A percentile compares a stretch with the other conserved stretches of the same genome.
Conservation (phyloP, 768 basidiomycete species). For the Zangia roseola region DNA sequence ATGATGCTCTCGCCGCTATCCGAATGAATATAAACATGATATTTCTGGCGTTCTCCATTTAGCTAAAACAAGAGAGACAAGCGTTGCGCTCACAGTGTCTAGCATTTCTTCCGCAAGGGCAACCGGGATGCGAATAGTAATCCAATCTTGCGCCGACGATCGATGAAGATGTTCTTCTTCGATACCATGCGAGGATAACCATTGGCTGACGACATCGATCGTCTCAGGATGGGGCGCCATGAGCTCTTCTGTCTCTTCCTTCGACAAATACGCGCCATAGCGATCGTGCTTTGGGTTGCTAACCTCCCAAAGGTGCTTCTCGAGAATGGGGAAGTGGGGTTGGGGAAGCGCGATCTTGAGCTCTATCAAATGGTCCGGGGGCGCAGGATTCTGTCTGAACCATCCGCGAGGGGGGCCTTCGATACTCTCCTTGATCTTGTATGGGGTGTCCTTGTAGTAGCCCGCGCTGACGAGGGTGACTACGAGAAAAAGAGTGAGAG, state of each 20-base stretch:
- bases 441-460: slow-evolving; percentile 8
- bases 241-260: slow-evolving; percentile 61
- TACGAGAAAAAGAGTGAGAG: slow-evolving; percentile 12
- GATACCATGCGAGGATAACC: slow-evolving; percentile 60
- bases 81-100: slow-evolving; percentile 53
- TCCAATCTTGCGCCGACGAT: slow-evolving; percentile 71
- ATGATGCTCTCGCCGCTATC: slow-evolving; percentile 53
- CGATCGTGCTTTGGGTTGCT: slow-evolving; percentile 54
- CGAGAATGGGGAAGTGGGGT: slow-evolving; percentile 47
- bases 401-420: slow-evolving; percentile 46
- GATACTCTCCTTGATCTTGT: slow-evolving; percentile 51
- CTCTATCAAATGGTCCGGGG: slow-evolving; percentile 44
- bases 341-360: slow-evolving; percentile 61
- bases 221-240: slow-evolving; percentile 59
- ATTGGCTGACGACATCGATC: slow-evolving; percentile 53
- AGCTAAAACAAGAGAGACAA: background rate
- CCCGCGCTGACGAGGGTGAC: slow-evolving; percentile 11
- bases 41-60: slow-evolving; percentile 44
- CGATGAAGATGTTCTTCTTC: slow-evolving; percentile 44
- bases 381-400: slow-evolving; percentile 42
- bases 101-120: slow-evolving; percentile 65
- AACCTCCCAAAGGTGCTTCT: slow-evolving; percentile 54
- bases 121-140: slow-evolving; percentile 58
- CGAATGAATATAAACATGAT: slow-evolving; percentile 58
- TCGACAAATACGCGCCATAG: slow-evolving; percentile 58